A percentile compares a stretch with the other conserved stretches of the same genome.
Conservation (phyloP, 2,329 filamentous ascomycete genomes). For the Botrytis medusae region DNA sequence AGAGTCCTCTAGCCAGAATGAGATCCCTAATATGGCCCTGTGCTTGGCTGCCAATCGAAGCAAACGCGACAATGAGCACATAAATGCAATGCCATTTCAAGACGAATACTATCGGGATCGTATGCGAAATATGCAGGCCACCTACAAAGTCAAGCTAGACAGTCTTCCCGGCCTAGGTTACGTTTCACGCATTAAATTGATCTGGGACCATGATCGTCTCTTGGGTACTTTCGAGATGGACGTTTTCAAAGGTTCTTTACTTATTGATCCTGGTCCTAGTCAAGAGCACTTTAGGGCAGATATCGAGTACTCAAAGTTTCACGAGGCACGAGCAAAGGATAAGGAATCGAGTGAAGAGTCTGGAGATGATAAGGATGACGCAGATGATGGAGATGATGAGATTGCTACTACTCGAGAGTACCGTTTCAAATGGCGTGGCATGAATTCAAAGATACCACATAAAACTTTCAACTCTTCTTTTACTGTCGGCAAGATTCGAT, state of each 20-base stretch:
- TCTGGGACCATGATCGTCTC: constrained; percentile 17
- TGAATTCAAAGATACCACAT: background rate
- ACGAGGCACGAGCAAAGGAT: constrained; percentile 2
- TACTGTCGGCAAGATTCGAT: constrained; percentile 5
- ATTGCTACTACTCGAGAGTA: constrained; percentile 8
- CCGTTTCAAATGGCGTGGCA: constrained; percentile 12
- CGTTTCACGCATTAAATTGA: constrained; percentile 3
- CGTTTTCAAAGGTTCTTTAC: background rate
- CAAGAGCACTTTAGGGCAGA: constrained; percentile 13
- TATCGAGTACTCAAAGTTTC: constrained; percentile 15
- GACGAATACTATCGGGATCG: constrained; percentile 15
- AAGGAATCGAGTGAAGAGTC: constrained; percentile 9
- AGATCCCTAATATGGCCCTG: background rate
- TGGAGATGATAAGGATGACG: background rate
- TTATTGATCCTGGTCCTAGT: constrained; percentile 10
- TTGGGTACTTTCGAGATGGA: constrained; percentile 5
- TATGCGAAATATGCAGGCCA: constrained; percentile 8
- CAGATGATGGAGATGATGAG: constrained; percentile 9
- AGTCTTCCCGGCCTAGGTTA: background rate
- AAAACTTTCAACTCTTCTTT: background rate
- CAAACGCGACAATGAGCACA: constrained; percentile 9
- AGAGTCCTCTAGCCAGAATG: background rate
- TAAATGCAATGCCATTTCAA: background rate
- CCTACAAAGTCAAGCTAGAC: constrained; percentile 9
- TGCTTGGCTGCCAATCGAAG: background rate